phyloP scores from a whole-genome alignment of 2,329 filamentous ascomycete species.

The Dactylellina drechsleri region DNA sequence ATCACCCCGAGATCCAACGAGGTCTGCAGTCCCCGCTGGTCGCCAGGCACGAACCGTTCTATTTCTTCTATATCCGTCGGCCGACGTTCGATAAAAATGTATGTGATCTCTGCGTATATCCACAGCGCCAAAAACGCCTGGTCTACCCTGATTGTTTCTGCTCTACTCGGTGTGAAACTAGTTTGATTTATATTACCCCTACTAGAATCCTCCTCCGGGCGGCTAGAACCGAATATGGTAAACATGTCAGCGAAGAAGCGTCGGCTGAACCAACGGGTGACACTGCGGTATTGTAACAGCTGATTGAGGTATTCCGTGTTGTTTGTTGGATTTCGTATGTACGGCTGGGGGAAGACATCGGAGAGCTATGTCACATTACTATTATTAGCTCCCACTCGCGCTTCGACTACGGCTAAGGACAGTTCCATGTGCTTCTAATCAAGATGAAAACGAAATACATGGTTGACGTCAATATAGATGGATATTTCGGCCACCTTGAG shows the following conservation, averaged over 20 bases:
- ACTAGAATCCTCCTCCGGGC: background rate
- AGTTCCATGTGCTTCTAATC: no score
- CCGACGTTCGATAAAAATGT: slow-evolving; percentile 7
- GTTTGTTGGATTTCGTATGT: slow-evolving; percentile 16
- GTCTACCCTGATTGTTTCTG: slow-evolving; percentile 9
- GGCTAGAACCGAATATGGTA: slow-evolving; percentile 3
- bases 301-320: slow-evolving; percentile 19
- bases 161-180: slow-evolving; percentile 10
- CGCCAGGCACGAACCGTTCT: slow-evolving; percentile 8
- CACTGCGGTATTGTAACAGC: slow-evolving; percentile 12
- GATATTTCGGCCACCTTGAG: no score
- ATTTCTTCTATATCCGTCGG: background rate
- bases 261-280: slow-evolving; percentile 21
- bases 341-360: background rate
- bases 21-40: background rate
- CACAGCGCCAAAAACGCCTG: slow-evolving; percentile 11
- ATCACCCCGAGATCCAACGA: background rate
- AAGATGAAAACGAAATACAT: background rate
- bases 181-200: no score
- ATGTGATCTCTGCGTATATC: slow-evolving; percentile 21
- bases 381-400: background rate
- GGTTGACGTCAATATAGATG: background rate
- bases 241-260: slow-evolving; percentile 12
- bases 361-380: background rate
- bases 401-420: no score